Percentiles rank a stretch among this genome's conserved stretches.
phyloP scores from a whole-genome alignment of 441 rosid genomes.

The Breynia disticha region DNA sequence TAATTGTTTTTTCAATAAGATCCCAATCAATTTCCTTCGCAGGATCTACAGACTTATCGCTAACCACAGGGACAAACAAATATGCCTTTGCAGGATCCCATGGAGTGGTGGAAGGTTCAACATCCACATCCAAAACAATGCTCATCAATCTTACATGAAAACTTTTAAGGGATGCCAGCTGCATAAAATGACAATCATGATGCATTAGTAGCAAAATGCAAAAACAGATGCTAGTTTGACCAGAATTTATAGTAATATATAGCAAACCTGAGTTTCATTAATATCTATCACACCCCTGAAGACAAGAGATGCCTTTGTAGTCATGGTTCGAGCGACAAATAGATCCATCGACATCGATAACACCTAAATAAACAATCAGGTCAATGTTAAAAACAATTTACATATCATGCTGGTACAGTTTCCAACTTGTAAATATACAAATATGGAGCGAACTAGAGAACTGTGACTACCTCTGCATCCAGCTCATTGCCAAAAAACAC shows the following conservation, averaged over 20 bases:
- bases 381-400: constrained; percentile 9
- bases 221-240: background rate
- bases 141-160: constrained; percentile 99
- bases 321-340: constrained; percentile 98
- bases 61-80: constrained; percentile 89
- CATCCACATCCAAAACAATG: constrained; percentile 98
- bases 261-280: constrained; percentile 72
- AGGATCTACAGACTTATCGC: constrained; percentile 66
- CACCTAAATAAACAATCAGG: constrained; percentile 44
- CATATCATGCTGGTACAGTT: background rate
- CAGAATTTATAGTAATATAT: constrained; percentile 11
- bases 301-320: constrained; percentile 95
- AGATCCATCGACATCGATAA: constrained; percentile 99
- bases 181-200: constrained; percentile 25
- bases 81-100: constrained; percentile 99
- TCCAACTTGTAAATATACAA: background rate
- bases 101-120: constrained; percentile 98
- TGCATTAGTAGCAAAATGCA: constrained; percentile 2
- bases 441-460: constrained; percentile 2
- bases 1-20: constrained; percentile 50
- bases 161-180: constrained; percentile 88
- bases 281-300: constrained; percentile 64
- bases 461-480: constrained; percentile 94
- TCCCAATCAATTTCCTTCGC: constrained; percentile 78
- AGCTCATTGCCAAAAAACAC: constrained; percentile 96